Evolutionary conservation across 75 land plant species (phyloP), one percentile per base, ranked within the genome.

Genomic region (Sequoiadendron giganteum): DNA sequence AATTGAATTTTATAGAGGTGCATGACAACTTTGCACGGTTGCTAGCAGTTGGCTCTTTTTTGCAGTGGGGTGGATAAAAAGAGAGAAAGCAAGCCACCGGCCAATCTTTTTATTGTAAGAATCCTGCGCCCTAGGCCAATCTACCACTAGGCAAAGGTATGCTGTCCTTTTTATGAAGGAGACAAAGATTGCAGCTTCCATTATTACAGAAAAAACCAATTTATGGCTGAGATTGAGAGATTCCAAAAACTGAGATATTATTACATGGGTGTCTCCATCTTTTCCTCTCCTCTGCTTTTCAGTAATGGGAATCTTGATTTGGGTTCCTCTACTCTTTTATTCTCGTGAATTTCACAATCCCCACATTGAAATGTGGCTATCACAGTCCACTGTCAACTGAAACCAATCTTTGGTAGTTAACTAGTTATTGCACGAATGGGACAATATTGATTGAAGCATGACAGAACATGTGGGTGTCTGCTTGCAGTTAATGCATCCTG

Each of bases 181-280:
- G 84, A 82, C 84, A 82, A 82, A 82, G 84, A 47, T 82, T 47
- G 84, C n/a, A 43, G 84, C 84, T 47, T 49, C 84, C n/a, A 82
- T 82, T 18, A 82, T 82, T 82, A 32, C 84, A 82, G 30, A 82
- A 82, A 45, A 32, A 45, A 82, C 52, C 52, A 82, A 45, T 82
- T 82, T 28, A 39, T 13, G 84, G 45, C 19, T 8, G 28, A 43
- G 83, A n/a, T 42, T 9, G 48, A 47, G 34, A 47, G 84, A 82
- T 82, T 82, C 84, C 48, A 10, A 82, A 82, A 47, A 39, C 32
- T 43, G 32, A 79, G 7, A 79, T 77, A 77, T 16, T 77, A 42
- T 16, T 38, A 15, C 21, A 25, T 43, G 84, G 52, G 52, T 42
- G 32, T 82, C 84, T 82, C 84, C 43, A 82, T 82, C 84, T 82